Evolutionary conservation across 768 basidiomycete species (phyloP), one percentile per base, ranked within the genome.

Genomic region (Cytidiella melzeri): DNA sequence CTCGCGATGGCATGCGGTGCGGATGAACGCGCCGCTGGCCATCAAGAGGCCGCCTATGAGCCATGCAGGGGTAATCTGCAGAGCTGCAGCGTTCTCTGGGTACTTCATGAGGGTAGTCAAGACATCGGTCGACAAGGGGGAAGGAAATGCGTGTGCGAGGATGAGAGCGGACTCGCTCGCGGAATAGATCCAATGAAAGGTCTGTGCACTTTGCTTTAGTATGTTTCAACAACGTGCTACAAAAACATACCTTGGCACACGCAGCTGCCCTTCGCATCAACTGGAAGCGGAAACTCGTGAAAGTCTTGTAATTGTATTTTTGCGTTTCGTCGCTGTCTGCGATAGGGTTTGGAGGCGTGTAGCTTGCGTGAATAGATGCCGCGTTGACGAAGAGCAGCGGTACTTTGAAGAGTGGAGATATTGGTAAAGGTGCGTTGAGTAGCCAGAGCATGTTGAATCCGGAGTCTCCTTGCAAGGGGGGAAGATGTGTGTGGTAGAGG

Each of bases 1-100:
- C 10, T 6, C 4, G 21, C 42, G 47, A 23, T 53, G 49, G n/a
- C 39, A 47, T 20, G 9, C 13, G 19, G 27, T n/a, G 13, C 52
- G 52, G 6, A 43, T n/a, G 4, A 25, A 4, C 18, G 30, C 20
- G 13, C 52, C 52, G 7, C 30, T 18, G 30, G 18, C 3, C 24
- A 44, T 26, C 26, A 48, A 19, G 23, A 25, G 12, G 45, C 21
- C 36, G 4, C 45, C 44, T 7, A 34, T 13, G 18, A 39, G 23
- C 36, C 26, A 51, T 10, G 43, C 24, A 15, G 37, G 21, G 20
- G 44, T 39, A 23, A 24, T 21, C 18, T 40, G 23, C 15, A 40
- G 9, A 41, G 7, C 7, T 9, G 40, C 40, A 41, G 19, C 7
- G 40, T 7, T 20, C 15, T 10, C 15, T 9, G 40, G 40, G 7